Evolutionary conservation across 192 early-diverging fungal species (phyloP).

Genomic region (Entomortierella parvispora): DNA sequence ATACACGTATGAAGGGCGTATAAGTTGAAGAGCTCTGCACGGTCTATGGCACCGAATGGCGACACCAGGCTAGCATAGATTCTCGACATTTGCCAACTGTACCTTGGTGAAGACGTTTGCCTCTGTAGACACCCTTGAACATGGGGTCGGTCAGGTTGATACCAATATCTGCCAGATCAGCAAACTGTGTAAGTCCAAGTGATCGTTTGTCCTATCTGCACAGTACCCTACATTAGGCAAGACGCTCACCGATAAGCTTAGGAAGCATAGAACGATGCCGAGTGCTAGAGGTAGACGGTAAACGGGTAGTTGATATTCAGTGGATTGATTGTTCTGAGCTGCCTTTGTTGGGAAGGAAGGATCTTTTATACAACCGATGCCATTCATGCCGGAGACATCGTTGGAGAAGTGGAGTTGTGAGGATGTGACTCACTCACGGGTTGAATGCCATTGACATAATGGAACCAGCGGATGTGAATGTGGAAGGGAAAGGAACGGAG

Average conservation of each 20-base stretch:
- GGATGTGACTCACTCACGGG: no score
- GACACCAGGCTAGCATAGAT: not conserved
- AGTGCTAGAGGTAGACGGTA: no score
- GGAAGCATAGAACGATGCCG: no score
- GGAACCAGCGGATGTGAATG: no score
- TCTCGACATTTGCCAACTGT: not conserved
- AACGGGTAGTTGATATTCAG: not conserved
- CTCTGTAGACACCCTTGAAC: conserved; percentile 84
- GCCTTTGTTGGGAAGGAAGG: no score
- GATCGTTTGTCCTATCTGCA: not conserved
- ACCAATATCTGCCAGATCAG: conserved; percentile 76
- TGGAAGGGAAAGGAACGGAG: no score
- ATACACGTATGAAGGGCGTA: not conserved
- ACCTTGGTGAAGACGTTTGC: conserved; percentile 75
- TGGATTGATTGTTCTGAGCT: not conserved
- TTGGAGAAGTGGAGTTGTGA: no score
- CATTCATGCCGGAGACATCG: no score
- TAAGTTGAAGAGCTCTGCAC: not conserved
- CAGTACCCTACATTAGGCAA: not conserved
- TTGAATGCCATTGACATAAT: no score
- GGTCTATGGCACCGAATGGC: not conserved
- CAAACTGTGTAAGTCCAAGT: not conserved
- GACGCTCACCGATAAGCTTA: conserved; percentile 19
- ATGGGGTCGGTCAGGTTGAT: conserved; percentile 88
- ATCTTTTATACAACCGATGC: no score